These are phyloP conservation scores for Schizonepeta tenuifolia DNA, from an alignment of 257 asterid genomes.

Conservation along the genomic window DNA sequence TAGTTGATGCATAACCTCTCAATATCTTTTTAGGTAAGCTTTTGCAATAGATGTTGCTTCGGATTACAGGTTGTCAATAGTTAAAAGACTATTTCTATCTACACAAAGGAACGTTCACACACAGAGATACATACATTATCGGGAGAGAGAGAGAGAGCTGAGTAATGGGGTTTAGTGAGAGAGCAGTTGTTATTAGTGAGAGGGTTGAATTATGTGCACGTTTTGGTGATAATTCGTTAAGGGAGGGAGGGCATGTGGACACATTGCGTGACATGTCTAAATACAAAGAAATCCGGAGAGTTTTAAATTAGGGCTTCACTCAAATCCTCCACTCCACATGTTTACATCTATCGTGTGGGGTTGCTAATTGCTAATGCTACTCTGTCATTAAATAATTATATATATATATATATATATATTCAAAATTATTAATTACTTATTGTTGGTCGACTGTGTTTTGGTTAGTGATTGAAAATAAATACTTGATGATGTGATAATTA, in stretches of 20 bases:
- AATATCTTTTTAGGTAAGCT: conserved; percentile 5
- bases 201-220: conserved; percentile 44
- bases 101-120: too few relatives aligned
- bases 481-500: too few relatives aligned
- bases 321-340: conserved; percentile 48
- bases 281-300: conserved; percentile 39
- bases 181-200: neutral
- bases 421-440: too few relatives aligned
- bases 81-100: neutral
- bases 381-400: neutral
- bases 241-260: conserved; percentile 55
- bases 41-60: conserved; percentile 22
- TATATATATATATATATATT: too few relatives aligned
- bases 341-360: neutral
- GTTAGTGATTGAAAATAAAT: too few relatives aligned
- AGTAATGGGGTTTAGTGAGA: neutral
- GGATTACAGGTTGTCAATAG: conserved; percentile 26
- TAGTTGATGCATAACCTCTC: conserved; percentile 1
- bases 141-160: neutral
- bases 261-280: conserved; percentile 49
- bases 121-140: too few relatives aligned
- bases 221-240: conserved; percentile 39
- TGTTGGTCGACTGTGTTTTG: too few relatives aligned
- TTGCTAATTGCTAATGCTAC: conserved; percentile 24
- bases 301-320: conserved; percentile 22